Evolutionary conservation across 441 rosid genomes (phyloP).

Genomic region (Lagerstroemia fauriei): DNA sequence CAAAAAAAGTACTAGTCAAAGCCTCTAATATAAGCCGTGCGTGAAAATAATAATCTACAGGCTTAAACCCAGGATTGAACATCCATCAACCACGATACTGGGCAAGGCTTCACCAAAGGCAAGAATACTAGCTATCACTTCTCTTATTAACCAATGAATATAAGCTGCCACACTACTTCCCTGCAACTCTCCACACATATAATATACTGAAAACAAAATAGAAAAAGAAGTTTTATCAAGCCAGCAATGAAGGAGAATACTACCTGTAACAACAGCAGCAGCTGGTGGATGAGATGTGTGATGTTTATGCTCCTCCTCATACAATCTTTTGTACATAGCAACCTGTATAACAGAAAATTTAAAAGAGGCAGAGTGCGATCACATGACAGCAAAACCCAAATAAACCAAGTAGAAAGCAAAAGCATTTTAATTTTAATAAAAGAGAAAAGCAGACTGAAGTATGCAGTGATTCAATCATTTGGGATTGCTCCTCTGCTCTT

Average conservation of each 20-base stretch:
- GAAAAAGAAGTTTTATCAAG: slow-evolving; percentile 3
- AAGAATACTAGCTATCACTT: neutral
- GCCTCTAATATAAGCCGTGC: neutral
- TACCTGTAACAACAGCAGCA: slow-evolving; percentile 58
- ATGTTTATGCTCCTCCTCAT: slow-evolving; percentile 85
- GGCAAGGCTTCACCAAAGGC: neutral
- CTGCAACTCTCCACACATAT: neutral
- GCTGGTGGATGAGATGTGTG: slow-evolving; percentile 51
- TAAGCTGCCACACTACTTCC: neutral
- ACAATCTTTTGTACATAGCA: slow-evolving; percentile 87
- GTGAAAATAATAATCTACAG: neutral
- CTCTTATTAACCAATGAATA: neutral
- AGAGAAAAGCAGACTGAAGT: slow-evolving; percentile 59
- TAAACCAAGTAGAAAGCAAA: neutral
- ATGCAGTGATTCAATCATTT: slow-evolving; percentile 91
- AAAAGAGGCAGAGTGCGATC: neutral
- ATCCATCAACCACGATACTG: neutral
- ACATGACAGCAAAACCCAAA: neutral
- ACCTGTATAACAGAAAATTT: slow-evolving; percentile 49
- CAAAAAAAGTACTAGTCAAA: neutral
- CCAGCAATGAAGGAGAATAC: slow-evolving; percentile 17
- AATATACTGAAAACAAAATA: too few relatives aligned
- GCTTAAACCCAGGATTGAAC: neutral
- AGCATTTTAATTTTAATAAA: slow-evolving; percentile 11
- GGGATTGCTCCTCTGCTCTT: slow-evolving; percentile 93